Conservation (phyloP, 2,329 filamentous ascomycete genomes). For the Fusarium pseudonygamai region DNA sequence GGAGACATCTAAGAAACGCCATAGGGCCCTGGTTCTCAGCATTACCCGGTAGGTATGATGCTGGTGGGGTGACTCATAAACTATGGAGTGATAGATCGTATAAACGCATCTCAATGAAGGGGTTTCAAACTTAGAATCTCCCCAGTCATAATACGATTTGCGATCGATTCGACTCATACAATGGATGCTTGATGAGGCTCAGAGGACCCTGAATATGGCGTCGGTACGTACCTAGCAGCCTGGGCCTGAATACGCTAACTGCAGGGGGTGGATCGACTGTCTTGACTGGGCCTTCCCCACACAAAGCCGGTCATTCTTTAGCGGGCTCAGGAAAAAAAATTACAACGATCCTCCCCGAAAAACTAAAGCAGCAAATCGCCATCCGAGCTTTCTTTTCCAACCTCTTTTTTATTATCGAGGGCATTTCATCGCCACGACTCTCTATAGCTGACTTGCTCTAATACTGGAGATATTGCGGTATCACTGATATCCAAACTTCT, state of each 20-base stretch:
- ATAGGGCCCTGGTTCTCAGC: not conserved
- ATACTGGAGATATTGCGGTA: not conserved
- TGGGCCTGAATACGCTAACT: conserved; percentile 4
- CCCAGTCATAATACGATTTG: not conserved
- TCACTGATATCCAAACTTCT: not conserved
- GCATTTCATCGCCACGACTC: not conserved
- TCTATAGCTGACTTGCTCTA: not conserved
- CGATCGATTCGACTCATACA: not conserved
- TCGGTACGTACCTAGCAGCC: conserved; percentile 6
- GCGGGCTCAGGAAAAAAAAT: conserved; percentile 32
- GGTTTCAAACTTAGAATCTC: not conserved
- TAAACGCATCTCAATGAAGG: too few relatives aligned
- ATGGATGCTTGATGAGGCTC: conserved; percentile 1
- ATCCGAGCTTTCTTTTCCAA: conserved; percentile 35
- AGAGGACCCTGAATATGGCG: conserved; percentile 16
- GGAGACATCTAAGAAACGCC: not conserved
- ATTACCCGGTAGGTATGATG: not conserved
- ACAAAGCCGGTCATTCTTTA: conserved; percentile 10
- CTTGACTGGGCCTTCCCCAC: conserved; percentile 30
- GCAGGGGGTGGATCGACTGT: conserved; percentile 28
- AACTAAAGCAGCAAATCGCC: conserved; percentile 35
- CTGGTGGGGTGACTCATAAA: not conserved
- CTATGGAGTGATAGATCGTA: too few relatives aligned
- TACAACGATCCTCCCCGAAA: conserved; percentile 29
- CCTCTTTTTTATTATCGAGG: conserved; percentile 22